Conservation (phyloP, 2,329 filamentous ascomycete genomes). For the Chaetomiaceae sp. region DNA sequence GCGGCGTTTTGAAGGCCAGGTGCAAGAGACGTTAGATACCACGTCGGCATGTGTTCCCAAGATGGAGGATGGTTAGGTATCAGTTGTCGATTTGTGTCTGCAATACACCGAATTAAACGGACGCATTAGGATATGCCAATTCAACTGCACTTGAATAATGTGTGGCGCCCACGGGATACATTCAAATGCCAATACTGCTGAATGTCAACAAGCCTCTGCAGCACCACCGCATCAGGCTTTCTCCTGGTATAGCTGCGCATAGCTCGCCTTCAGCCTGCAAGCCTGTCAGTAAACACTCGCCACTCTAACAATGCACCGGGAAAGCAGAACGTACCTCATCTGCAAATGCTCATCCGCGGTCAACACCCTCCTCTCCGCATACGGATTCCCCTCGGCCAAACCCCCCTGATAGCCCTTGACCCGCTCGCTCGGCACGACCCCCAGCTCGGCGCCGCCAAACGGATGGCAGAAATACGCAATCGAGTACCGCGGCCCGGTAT, state of each 20-base stretch:
- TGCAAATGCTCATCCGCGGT: conserved; percentile 61
- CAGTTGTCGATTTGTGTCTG: no score
- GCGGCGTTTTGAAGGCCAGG: neutral
- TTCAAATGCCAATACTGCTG: no score
- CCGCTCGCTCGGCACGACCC: conserved; percentile 56
- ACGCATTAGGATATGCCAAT: neutral
- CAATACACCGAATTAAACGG: no score
- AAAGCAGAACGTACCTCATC: conserved; percentile 40
- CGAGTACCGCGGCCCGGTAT: conserved; percentile 53
- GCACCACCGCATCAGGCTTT: conserved; percentile 28
- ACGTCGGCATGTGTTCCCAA: neutral
- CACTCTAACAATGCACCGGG: neutral
- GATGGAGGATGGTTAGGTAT: no score
- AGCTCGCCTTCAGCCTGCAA: conserved; percentile 49
- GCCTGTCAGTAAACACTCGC: conserved; percentile 2
- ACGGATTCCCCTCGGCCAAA: conserved; percentile 38
- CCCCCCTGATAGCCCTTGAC: conserved; percentile 42
- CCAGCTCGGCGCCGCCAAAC: conserved; percentile 47
- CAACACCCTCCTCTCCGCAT: conserved; percentile 51
- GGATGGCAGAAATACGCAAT: conserved; percentile 69
- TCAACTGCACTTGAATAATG: neutral
- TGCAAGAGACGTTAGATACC: no score
- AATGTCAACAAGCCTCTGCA: neutral
- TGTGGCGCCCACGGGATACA: no score
- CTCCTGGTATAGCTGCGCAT: conserved; percentile 51